Percentiles rank a stretch among this genome's conserved stretches.
phyloP scores from a whole-genome alignment of 352 stramenopile genomes.

The Globisporangium ultimum region DNA sequence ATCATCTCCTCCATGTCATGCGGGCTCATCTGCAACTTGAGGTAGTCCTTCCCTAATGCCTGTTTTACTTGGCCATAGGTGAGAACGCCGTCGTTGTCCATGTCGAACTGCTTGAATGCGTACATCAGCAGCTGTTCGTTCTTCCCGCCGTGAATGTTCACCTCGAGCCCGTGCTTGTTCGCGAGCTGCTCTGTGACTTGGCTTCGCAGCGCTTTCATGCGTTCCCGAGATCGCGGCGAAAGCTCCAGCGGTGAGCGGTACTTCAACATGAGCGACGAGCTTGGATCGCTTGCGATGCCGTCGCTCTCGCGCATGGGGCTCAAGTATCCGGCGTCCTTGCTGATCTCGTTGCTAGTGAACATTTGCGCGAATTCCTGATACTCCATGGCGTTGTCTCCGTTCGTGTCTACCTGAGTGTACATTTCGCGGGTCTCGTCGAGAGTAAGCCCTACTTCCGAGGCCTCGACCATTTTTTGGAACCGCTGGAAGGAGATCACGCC shows the following conservation, averaged over 20 bases:
- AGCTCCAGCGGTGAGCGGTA: slow-evolving; percentile 62
- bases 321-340: not conserved
- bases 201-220: slow-evolving; percentile 62
- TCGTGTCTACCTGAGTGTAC: slow-evolving; percentile 56
- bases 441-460: slow-evolving; percentile 50
- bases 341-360: slow-evolving; percentile 39
- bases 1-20: slow-evolving; percentile 73
- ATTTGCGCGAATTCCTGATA: slow-evolving; percentile 75
- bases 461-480: slow-evolving; percentile 71
- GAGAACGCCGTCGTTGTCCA: slow-evolving; percentile 67
- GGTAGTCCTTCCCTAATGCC: slow-evolving; percentile 53
- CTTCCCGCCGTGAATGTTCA: slow-evolving; percentile 62
- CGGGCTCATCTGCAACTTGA: slow-evolving; percentile 51
- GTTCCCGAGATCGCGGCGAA: slow-evolving; percentile 49
- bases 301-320: not conserved
- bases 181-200: slow-evolving; percentile 56
- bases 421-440: slow-evolving; percentile 38
- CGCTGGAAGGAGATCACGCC: slow-evolving; percentile 74
- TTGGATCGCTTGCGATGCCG: slow-evolving; percentile 32
- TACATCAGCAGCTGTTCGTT: slow-evolving; percentile 66
- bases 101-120: slow-evolving; percentile 77
- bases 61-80: slow-evolving; percentile 68
- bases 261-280: slow-evolving; percentile 59
- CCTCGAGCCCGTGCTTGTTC: slow-evolving; percentile 47
- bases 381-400: slow-evolving; percentile 70